Evolutionary conservation across 257 asterid genomes (phyloP), one percentile per base, ranked within the genome.

Genomic region (Gentiana straminea): DNA sequence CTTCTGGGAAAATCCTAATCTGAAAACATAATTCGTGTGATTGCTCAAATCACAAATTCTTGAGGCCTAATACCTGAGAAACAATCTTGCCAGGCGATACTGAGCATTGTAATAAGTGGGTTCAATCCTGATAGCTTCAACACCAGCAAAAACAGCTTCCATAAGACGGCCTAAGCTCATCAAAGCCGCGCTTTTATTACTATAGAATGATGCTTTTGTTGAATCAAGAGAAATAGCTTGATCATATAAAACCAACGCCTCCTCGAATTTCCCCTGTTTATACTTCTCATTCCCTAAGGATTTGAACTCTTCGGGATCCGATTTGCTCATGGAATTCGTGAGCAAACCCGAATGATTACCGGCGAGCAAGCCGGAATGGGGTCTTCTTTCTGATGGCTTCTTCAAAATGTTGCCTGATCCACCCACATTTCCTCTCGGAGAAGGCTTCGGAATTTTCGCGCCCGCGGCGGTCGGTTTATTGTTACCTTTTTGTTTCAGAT

Each of bases 181-280:
- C 59, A 81, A 65, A 15, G 94, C 84, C 1, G 89, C 94, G 47
- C 86, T 73, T 54, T 81, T 80, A 71, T 84, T 84, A 60, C 84
- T 76, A 13, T 78, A 70, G 36, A 74, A 78, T 49, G 70, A 75
- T 35, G 89, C 78, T 51, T 72, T 76, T 37, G 35, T 66, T 1
- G 86, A 75, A 73, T 84, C 84, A 63, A 78, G 55, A 0, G 78
- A 51, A 15, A 84, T 81, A 4, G 94, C 89, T 69, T 71, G 83
- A 60, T 69, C 41, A 49, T 84, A 84, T n/a, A 81, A 49, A 35
- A 60, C 67, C 50, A 78, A 52, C 13, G 94, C 89, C 68, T 76
- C 82, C 57, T 78, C 73, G 41, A 65, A 76, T 41, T 64, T 81
- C 45, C 82, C 81, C 58, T 70, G 66, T 51, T 46, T 68, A 50